Conservation (phyloP, 2,329 filamentous ascomycete genomes). For the Emmonsia crescens region DNA sequence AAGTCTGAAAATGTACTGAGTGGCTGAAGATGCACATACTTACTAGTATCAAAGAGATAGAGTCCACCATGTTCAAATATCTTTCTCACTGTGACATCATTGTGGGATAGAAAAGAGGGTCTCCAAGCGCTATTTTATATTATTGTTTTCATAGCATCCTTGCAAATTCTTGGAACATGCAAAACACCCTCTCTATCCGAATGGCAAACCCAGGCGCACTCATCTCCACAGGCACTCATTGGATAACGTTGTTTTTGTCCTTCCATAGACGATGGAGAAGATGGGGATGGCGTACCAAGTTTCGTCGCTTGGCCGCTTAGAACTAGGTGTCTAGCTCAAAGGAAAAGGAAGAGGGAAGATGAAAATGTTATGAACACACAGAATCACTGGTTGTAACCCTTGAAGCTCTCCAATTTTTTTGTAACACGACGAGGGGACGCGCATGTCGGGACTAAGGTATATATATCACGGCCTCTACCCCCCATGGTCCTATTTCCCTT, state of each 20-base stretch:
- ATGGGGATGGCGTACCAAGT: background rate
- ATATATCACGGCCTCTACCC: background rate
- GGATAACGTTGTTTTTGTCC: conserved; percentile 8
- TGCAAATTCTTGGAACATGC: background rate
- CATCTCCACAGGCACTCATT: background rate
- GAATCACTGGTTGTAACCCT: background rate
- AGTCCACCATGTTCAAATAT: background rate
- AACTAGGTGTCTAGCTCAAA: background rate
- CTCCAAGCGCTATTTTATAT: background rate
- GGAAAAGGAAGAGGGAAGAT: background rate
- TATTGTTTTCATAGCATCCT: background rate
- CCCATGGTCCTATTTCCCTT: background rate
- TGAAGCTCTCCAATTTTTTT: background rate
- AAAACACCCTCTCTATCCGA: background rate
- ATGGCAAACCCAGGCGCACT: background rate
- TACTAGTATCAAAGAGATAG: background rate
- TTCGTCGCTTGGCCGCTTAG: background rate
- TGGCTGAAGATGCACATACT: background rate
- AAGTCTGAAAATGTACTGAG: background rate
- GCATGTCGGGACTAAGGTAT: background rate
- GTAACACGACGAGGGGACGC: background rate
- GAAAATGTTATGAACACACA: background rate
- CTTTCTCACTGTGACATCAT: background rate
- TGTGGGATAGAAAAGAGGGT: background rate
- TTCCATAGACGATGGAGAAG: background rate